Base-by-base conservation (phyloP, 164 flowering plant genomes). In the Dillenia turbinata region DNA sequence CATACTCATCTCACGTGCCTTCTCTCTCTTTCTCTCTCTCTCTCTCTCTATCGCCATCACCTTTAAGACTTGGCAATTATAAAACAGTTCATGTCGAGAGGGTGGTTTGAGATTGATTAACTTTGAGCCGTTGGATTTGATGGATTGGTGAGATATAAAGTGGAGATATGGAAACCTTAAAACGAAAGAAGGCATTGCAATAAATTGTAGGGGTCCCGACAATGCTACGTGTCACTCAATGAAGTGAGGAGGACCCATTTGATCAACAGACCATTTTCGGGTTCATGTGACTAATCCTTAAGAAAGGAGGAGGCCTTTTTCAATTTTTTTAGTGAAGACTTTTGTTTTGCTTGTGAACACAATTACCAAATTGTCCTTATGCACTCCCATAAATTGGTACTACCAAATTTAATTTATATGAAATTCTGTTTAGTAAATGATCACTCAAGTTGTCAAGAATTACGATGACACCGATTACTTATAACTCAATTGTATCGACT, bases 221-320 rank as follows among this genome's bases (percentile, higher is more conserved):
- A 12, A 10, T 46, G 71, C 44, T 19, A 77, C 80, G 83, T 77
- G 78, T 77, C 75, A 70, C 55, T 0, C 3, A 47, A 13, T 59
- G 44, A 69, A 78, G 72, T 66, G 46, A 9, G 58, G 48, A 47
- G 19, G 19, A 24, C 53, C 60, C 57, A 63, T 69, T 62, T 51
- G 51, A 13, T 68, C 66, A 65, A 68, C 73, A 69, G 78, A 73
- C 66, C 33, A 67, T 60, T 66, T 54, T 63, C 61, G 73, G 59
- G 70, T 75, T 75, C 79, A 77, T 75, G 73, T 75, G 78, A 74
- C 73, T 70, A 62, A 75, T 69, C 80, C 78, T 73, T 77, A 75
- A 74, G 33, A 60, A 19, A 56, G 60, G 44, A 56, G 4, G 15
- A 26, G 26, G 44, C 12, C 0, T 2, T 2, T 26, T 26, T 26